Conservation (phyloP, 2,329 filamentous ascomycete genomes). For the Knufia petricola region DNA sequence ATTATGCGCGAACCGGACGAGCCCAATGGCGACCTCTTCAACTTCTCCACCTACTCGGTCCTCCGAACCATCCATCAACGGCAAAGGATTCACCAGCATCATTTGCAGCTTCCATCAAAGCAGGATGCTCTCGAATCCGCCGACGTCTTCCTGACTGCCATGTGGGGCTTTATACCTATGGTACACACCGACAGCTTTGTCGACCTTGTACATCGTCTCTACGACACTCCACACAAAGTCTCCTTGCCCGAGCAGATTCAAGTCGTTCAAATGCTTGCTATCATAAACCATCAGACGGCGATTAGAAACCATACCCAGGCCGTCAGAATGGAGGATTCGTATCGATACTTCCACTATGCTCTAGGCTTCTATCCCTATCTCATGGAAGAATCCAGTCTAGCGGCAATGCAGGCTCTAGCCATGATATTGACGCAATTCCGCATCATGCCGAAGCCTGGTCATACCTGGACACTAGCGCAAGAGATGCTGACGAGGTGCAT, state of each 20-base stretch:
- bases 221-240: conserved; percentile 55
- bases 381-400: conserved; percentile 49
- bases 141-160: conserved; percentile 64
- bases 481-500: conserved; percentile 59
- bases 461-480: conserved; percentile 58
- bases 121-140: conserved; percentile 59
- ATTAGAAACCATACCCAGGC: conserved; percentile 54
- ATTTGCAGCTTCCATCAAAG: conserved; percentile 53
- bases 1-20: conserved; percentile 44
- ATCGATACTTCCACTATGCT: conserved; percentile 69
- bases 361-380: conserved; percentile 60
- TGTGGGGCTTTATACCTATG: conserved; percentile 63
- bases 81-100: conserved; percentile 38
- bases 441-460: conserved; percentile 69
- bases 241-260: conserved; percentile 57
- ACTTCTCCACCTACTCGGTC: conserved; percentile 64
- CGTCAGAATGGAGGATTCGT: conserved; percentile 51
- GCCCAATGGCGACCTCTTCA: conserved; percentile 45
- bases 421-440: conserved; percentile 64
- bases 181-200: conserved; percentile 69
- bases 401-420: conserved; percentile 62
- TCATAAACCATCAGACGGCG: conserved; percentile 69
- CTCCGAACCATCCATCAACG: conserved; percentile 55
- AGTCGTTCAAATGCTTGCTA: conserved; percentile 70
- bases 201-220: conserved; percentile 60